Conservation (phyloP, 257 asterid species). For the Osmanthus fragrans region DNA sequence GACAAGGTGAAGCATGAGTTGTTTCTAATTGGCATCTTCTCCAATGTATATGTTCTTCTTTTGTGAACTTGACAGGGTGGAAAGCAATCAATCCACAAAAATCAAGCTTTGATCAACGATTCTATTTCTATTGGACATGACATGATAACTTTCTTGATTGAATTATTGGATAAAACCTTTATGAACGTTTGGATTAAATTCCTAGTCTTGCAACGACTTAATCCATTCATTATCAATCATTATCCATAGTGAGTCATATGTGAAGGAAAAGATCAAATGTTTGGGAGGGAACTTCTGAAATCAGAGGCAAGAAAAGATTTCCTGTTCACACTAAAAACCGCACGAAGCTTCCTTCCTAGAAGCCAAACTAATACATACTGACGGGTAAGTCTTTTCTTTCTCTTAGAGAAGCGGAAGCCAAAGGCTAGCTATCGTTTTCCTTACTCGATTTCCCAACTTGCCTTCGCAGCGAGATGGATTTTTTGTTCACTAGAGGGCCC, state of each 20-base stretch:
- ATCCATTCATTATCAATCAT: not conserved
- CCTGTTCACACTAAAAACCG: not conserved
- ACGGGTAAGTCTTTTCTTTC: not conserved
- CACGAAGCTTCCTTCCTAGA: not conserved
- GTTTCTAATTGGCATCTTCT: not conserved
- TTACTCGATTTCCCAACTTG: not conserved
- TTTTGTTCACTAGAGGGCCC: not conserved
- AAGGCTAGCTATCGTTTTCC: too few relatives aligned
- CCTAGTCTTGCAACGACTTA: not conserved
- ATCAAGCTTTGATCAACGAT: not conserved
- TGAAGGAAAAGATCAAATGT: not conserved
- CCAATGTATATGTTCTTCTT: not conserved
- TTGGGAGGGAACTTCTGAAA: not conserved
- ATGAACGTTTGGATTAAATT: not conserved
- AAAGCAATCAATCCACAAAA: not conserved
- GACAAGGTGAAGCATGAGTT: not conserved
- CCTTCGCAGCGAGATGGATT: not conserved
- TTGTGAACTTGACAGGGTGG: not conserved
- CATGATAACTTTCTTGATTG: not conserved
- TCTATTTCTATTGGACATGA: not conserved
- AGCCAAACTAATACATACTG: not conserved
- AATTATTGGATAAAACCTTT: not conserved
- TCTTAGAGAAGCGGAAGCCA: too few relatives aligned
- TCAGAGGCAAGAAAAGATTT: not conserved
- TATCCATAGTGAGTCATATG: not conserved